phyloP scores from a whole-genome alignment of 1,139 yeast genomes.

The Suhomyces chickasaworum region DNA sequence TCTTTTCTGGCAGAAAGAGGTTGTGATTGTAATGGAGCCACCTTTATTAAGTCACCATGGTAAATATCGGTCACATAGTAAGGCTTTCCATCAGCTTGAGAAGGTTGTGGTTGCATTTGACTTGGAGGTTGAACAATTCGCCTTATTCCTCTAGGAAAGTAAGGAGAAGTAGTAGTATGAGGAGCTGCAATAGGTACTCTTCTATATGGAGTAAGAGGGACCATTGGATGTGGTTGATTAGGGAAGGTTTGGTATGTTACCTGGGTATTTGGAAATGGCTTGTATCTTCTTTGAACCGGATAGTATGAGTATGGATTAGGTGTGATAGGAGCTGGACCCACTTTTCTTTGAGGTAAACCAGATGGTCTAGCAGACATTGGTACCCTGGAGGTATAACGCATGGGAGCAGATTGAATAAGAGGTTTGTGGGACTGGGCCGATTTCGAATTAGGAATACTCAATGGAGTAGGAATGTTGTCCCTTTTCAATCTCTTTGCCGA shows the following conservation, averaged over 20 bases:
- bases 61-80: slow-evolving; percentile 50
- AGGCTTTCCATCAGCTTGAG: slow-evolving; percentile 12
- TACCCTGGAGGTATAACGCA: slow-evolving; percentile 22
- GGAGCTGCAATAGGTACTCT: slow-evolving; percentile 16
- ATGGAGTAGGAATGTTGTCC: slow-evolving; percentile 48
- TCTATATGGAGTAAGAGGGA: slow-evolving; percentile 12
- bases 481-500: slow-evolving; percentile 45
- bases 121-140: neutral
- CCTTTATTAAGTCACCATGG: slow-evolving; percentile 47
- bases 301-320: slow-evolving; percentile 4
- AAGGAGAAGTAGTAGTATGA: slow-evolving; percentile 17
- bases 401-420: slow-evolving; percentile 50
- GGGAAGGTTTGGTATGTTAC: slow-evolving; percentile 17
- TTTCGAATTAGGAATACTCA: slow-evolving; percentile 20
- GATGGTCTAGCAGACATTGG: slow-evolving; percentile 12
- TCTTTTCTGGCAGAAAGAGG: slow-evolving; percentile 58
- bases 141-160: slow-evolving; percentile 17
- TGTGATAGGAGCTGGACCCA: slow-evolving; percentile 1
- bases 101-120: slow-evolving; percentile 1
- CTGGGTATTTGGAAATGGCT: slow-evolving; percentile 20
- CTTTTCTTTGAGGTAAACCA: slow-evolving; percentile 12
- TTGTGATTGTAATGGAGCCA: slow-evolving; percentile 56
- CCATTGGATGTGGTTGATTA: slow-evolving; percentile 1
- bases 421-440: slow-evolving; percentile 24
- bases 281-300: slow-evolving; percentile 17